These are phyloP conservation scores for Pichia terricola DNA, from an alignment of 1,139 yeast species.

Conservation along the genomic window DNA sequence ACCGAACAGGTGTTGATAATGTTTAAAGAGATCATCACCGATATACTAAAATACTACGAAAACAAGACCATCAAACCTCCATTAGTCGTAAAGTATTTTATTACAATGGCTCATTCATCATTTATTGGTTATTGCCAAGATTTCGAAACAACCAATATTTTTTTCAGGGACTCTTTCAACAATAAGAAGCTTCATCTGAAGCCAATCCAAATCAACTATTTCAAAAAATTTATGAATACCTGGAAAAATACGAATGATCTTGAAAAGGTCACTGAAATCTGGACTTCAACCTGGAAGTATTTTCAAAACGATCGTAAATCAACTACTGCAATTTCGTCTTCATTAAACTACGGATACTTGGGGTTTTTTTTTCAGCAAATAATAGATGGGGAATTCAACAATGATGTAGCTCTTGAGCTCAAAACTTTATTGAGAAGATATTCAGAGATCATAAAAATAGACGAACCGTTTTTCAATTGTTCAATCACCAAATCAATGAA, in stretches of 20 bases:
- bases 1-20: slow-evolving; percentile 40
- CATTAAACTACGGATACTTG: slow-evolving; percentile 62
- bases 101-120: slow-evolving; percentile 61
- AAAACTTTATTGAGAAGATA: slow-evolving; percentile 50
- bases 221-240: slow-evolving; percentile 59
- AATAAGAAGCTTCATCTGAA: slow-evolving; percentile 62
- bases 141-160: slow-evolving; percentile 57
- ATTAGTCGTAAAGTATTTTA: slow-evolving; percentile 29
- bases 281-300: slow-evolving; percentile 51
- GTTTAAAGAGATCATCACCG: slow-evolving; percentile 33
- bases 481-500: slow-evolving; percentile 54
- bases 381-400: slow-evolving; percentile 43
- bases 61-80: slow-evolving; percentile 15
- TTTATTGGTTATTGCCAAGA: slow-evolving; percentile 79
- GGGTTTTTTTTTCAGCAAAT: slow-evolving; percentile 49
- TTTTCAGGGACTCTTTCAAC: slow-evolving; percentile 61
- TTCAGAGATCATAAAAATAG: slow-evolving; percentile 47
- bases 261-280: slow-evolving; percentile 48
- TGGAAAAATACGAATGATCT: slow-evolving; percentile 49
- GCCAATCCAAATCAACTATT: slow-evolving; percentile 64
- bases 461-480: slow-evolving; percentile 75
- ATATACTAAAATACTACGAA: slow-evolving; percentile 25
- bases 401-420: slow-evolving; percentile 47
- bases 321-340: slow-evolving; percentile 53
- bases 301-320: slow-evolving; percentile 44